Base-by-base conservation (phyloP, 2,329 filamentous ascomycete species). In the Aspergillus fumigatiaffinis region DNA sequence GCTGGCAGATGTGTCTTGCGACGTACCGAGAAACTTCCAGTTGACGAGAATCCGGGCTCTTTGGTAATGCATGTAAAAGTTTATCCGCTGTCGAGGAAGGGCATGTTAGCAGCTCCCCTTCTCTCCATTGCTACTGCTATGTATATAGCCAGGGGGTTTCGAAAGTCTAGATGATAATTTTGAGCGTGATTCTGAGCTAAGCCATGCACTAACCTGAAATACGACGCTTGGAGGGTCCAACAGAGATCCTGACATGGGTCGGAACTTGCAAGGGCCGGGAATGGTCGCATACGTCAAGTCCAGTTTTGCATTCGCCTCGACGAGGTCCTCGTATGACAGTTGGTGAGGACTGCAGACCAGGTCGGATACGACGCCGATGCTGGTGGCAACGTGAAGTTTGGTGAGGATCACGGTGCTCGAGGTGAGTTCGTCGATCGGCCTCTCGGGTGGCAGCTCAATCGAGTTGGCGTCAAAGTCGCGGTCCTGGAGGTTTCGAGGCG, bases 11-110 rank as follows among this genome's bases (percentile, higher is more conserved):
- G n/a, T 51, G 38, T 51, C 49, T 28, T 38, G 23, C n/a, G 49
- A 51, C 28, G 49, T 51, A 23, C 49, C 28, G n/a, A 51, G 49
- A n/a, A 51, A 51, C 28, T 51, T 51, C 49, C 49, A 38, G 28
- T 51, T 51, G 23, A 51, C n/a, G 28, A 51, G 28, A n/a, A 38
- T 51, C 28, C 49, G 49, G 28, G 49, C 49, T 51, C 49, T 51
- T 51, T 51, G 49, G 49, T 51, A 51, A 51, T 51, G 49, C 28
- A 51, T 51, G 28, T 51, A 51, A 35, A 51, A 51, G 49, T 51
- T 51, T 9, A 51, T 35, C 28, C 25, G 49, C 49, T 51, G 28
- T 38, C 23, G 49, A 6, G 49, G 17, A 51, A 51, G 49, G 49
- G 49, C 21, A 26, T 38, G 49, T 51, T 51, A 51, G 49, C 49